Evolutionary conservation across 257 asterid genomes (phyloP).

Genomic region (Thymus mandschuricus): DNA sequence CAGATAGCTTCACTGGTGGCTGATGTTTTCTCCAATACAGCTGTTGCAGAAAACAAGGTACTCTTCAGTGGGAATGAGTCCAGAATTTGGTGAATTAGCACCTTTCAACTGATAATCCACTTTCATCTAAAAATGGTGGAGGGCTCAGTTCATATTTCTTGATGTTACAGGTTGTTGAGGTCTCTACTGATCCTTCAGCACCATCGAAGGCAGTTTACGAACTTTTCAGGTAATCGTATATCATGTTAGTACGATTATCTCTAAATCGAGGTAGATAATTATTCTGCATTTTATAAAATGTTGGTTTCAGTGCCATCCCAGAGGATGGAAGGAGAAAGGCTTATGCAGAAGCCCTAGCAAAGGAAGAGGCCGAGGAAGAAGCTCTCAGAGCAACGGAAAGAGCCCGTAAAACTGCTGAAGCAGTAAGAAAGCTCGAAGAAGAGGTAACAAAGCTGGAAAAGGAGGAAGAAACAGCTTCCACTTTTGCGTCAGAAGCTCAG

Average conservation of each 20-base stretch:
- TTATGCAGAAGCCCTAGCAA: constrained; percentile 66
- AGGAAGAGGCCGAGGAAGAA: constrained; percentile 73
- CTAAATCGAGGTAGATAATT: not conserved
- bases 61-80: constrained; percentile 1
- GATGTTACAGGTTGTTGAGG: constrained; percentile 74
- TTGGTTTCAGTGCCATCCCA: constrained; percentile 64
- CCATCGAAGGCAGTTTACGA: constrained; percentile 57
- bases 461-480: constrained; percentile 47
- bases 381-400: constrained; percentile 53
- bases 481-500: constrained; percentile 55
- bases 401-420: constrained; percentile 59
- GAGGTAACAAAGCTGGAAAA: constrained; percentile 45
- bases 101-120: not conserved
- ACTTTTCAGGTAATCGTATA: constrained; percentile 59
- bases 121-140: not conserved
- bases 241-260: constrained; percentile 3
- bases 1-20: constrained; percentile 90
- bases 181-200: constrained; percentile 82
- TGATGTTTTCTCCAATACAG: constrained; percentile 80
- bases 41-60: constrained; percentile 90
- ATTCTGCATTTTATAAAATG: constrained; percentile 18
- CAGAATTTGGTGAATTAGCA: constrained; percentile 7
- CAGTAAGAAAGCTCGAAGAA: constrained; percentile 42
- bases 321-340: constrained; percentile 89
- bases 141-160: not conserved